Base-by-base conservation (phyloP, 345 rosid genomes). In the Bruguiera gymnorhiza region DNA sequence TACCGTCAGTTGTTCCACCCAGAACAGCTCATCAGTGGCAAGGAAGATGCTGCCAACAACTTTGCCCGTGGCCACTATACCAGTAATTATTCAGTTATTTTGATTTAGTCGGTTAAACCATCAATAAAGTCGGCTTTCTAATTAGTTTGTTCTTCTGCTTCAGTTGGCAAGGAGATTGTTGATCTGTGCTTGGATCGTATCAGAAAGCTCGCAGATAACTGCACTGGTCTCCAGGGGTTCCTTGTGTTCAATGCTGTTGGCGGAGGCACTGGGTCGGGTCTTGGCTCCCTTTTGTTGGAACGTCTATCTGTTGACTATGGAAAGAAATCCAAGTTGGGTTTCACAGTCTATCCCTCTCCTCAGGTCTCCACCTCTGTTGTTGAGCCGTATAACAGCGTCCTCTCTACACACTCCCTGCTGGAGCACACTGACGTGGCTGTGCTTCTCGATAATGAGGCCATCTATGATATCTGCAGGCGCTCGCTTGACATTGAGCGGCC, bases 81-180 rank as follows among this genome's bases (percentile, higher is more conserved):
- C 31, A 59, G 62, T 59, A 29, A 59, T 26, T 59, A 4, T 29
- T 16, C 29, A 9, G 37, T 34, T 34, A 34, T 34, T 34, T 34
- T 8, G 37, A 34, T 34, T 34, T 8, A 34, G 37, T 34, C 37
- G 8, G 37, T 34, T 34, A 34, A 3, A 20, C 26, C 7, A 11
- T 54, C 24, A 8, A 54, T 1, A 11, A 24, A 54, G 24, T 53
- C 15, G 24, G 24, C 31, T 16, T 59, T 59, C 62, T 59, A 6
- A 29, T 29, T 18, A 18, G 30, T 29, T 18, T 59, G 32, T 59
- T 59, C 19, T 59, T 59, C 34, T 59, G 30, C 27, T 29, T 59
- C 62, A 59, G 62, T 59, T 59, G 62, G 62, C 37, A 59, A 59
- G 58, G 58, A 54, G 58, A 54, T 54, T 8, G 58, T 54, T 54